Base-by-base conservation (phyloP, 1,284 basidiomycete species). In the Pisolithus thermaeus region DNA sequence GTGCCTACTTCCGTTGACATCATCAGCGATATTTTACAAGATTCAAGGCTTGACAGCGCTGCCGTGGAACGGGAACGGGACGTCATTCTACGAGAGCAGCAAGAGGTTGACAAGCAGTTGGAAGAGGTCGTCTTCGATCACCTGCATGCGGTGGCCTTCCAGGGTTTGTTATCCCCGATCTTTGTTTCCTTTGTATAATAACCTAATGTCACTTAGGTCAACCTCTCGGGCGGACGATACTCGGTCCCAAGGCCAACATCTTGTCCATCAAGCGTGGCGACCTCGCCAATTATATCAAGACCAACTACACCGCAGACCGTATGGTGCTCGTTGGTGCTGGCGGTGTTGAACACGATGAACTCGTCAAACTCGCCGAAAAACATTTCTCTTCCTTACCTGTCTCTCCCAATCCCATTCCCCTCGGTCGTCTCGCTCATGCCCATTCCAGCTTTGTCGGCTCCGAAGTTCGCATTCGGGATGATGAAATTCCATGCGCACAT, bases 51-150 rank as follows among this genome's bases (percentile, higher is more conserved):
- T 50, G 97, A 99, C 66, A 74, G 72, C 55, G 63, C 77, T 38
- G 95, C 96, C 2, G 87, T 99, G 62, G 96, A 99, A 75, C 80
- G 95, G 60, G 97, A 99, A 76, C 84, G 96, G 47, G 93, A 97
- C 69, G 96, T 99, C 53, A 99, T 99, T 62, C 74, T 99, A 53
- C 81, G 97, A 58, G 97, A 99, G 72, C 94, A 97, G 76, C 92
- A 98, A 77, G 97, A 99, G 76, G 97, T 99, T 43, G 94, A 98
- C 74, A 98, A 98, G 78, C 93, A 97, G 76, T 74, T 90, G 54
- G 94, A 98, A 76, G 96, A 99, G 73, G 96, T 99, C 63, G 93
- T 99, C 20, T 99, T 99, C 65, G 96, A 99, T 75, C 96, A 99
- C 70, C 75, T 99, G 57, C 96, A 99, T 73, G 79, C 95, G 49